phyloP scores from a whole-genome alignment of 768 basidiomycete genomes.

The Leccinum disarticulatum region DNA sequence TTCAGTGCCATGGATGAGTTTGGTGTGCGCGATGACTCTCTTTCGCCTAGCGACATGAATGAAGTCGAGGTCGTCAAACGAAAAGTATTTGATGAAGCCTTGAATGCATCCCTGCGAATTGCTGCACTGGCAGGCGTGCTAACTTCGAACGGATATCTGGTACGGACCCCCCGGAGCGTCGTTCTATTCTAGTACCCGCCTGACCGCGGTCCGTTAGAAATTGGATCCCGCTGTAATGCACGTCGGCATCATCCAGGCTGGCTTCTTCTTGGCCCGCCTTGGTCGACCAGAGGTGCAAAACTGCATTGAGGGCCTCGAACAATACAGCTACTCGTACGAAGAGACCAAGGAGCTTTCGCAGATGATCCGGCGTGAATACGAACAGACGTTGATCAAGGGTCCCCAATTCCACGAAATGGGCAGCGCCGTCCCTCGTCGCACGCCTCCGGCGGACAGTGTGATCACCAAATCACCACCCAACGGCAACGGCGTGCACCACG shows the following conservation, averaged over 20 bases:
- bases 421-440: constrained; percentile 30
- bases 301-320: constrained; percentile 83
- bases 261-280: constrained; percentile 75
- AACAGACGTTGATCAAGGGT: constrained; percentile 39
- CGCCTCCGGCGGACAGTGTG: constrained; percentile 17
- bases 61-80: constrained; percentile 64
- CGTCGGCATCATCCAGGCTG: constrained; percentile 82
- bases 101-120: constrained; percentile 84
- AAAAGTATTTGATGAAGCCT: constrained; percentile 76
- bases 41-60: constrained; percentile 43
- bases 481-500: constrained; percentile 15
- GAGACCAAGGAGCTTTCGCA: constrained; percentile 78
- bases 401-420: constrained; percentile 43
- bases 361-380: constrained; percentile 56
- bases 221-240: constrained; percentile 90
- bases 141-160: constrained; percentile 85
- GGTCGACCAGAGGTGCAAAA: constrained; percentile 80
- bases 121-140: constrained; percentile 86
- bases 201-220: constrained; percentile 41
- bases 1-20: constrained; percentile 83
- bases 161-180: constrained; percentile 38
- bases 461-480: constrained; percentile 13
- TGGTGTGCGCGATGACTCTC: constrained; percentile 64
- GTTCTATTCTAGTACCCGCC: constrained; percentile 6
- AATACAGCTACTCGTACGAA: constrained; percentile 87